Evolutionary conservation across 2,329 filamentous ascomycete genomes (phyloP).

Genomic region (Sphaerulina musiva): DNA sequence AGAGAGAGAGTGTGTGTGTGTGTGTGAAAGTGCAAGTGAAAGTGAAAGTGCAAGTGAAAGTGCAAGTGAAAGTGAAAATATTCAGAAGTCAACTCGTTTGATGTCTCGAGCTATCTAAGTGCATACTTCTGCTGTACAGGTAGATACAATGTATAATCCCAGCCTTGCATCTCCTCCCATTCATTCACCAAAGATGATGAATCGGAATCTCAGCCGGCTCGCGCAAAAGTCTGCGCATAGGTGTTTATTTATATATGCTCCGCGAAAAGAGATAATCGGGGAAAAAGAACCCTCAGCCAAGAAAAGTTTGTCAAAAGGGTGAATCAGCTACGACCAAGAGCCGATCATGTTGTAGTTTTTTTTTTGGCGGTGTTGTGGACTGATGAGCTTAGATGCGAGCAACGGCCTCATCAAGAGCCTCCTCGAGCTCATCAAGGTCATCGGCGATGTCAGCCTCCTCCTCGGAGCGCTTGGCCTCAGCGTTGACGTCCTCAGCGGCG

Average conservation of each 20-base stretch:
- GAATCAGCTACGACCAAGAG: background rate
- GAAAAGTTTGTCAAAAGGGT: background rate
- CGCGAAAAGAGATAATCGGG: background rate
- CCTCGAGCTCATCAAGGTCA: slow-evolving; percentile 9
- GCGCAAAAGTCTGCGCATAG: slow-evolving; percentile 8
- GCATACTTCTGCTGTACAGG: background rate
- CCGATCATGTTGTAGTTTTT: slow-evolving; percentile 1
- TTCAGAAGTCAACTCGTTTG: background rate
- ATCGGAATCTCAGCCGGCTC: slow-evolving; percentile 1
- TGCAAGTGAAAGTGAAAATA: background rate
- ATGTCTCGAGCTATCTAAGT: slow-evolving; percentile 1
- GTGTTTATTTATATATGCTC: background rate
- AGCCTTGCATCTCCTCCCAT: background rate
- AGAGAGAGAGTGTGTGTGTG: no score
- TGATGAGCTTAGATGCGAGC: background rate
- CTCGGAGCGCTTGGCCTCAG: slow-evolving; percentile 12
- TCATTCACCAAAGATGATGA: background rate
- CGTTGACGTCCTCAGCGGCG: slow-evolving; percentile 6
- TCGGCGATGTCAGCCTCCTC: slow-evolving; percentile 4
- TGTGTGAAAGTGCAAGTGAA: no score
- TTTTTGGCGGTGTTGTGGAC: background rate
- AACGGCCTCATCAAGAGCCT: slow-evolving; percentile 10
- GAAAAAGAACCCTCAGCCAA: background rate
- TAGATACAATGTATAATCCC: background rate
- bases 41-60: no score